Evolutionary conservation across 495 filamentous ascomycete genomes (phyloP).

Genomic region (Penicillium soppii): DNA sequence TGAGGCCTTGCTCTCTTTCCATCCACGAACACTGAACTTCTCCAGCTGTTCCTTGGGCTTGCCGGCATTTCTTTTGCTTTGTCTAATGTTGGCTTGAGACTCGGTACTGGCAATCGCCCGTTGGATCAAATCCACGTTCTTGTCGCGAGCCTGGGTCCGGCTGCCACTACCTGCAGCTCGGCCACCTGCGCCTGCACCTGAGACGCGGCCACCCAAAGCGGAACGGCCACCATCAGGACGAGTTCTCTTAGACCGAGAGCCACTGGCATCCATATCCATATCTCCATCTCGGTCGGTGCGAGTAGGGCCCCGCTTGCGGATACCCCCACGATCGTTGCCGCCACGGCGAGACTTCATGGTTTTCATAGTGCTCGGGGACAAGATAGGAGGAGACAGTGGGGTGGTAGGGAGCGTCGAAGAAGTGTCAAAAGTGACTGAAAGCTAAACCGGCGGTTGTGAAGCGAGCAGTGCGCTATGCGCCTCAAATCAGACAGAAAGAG

Average conservation of each 20-base stretch:
- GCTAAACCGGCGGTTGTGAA: constrained; percentile 9
- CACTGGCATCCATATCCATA: constrained; percentile 67
- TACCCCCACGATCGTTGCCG: constrained; percentile 58
- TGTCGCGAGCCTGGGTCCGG: constrained; percentile 27
- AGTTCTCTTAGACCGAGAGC: constrained; percentile 35
- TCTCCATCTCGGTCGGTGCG: constrained; percentile 79
- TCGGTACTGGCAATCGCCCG: constrained; percentile 40
- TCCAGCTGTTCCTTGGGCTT: constrained; percentile 18
- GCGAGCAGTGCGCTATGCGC: constrained; percentile 29
- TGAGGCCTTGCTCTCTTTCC: constrained; percentile 73
- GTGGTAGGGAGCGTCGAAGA: background rate
- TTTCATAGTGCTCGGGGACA: constrained; percentile 29
- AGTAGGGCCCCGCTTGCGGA: constrained; percentile 62
- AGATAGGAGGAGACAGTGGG: constrained; percentile 5
- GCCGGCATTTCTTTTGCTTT: constrained; percentile 17
- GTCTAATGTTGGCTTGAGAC: constrained; percentile 41
- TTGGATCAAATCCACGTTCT: constrained; percentile 37
- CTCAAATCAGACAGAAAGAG: constrained; percentile 17
- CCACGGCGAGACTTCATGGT: constrained; percentile 36
- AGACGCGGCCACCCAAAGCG: constrained; percentile 2
- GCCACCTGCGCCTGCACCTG: background rate
- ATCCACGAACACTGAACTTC: constrained; percentile 62
- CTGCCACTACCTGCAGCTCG: constrained; percentile 13
- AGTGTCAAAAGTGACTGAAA: constrained; percentile 1
- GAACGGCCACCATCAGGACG: constrained; percentile 27